A percentile compares a stretch with the other conserved stretches of the same genome.
Conservation (phyloP, 805 yeast species). For the Candida krabiensis region DNA sequence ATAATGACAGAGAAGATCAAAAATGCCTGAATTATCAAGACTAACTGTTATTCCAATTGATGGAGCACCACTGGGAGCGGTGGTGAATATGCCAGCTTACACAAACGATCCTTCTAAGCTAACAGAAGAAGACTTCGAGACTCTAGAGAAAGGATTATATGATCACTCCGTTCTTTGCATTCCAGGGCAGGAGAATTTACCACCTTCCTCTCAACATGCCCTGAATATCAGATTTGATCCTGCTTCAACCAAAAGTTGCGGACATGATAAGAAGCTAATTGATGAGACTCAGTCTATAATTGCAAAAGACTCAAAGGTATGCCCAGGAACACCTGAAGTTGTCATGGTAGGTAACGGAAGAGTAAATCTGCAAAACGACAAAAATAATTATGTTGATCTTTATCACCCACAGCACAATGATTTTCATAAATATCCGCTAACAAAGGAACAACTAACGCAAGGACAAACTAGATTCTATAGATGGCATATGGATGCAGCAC, state of each 20-base stretch:
- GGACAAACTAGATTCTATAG: constrained; percentile 78
- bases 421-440: constrained; percentile 67
- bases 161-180: constrained; percentile 70
- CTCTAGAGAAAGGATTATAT: constrained; percentile 61
- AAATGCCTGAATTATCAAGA: constrained; percentile 14
- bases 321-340: constrained; percentile 81
- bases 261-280: constrained; percentile 73
- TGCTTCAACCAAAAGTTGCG: constrained; percentile 63
- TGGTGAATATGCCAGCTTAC: constrained; percentile 59
- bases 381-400: constrained; percentile 48
- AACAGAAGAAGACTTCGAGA: constrained; percentile 60
- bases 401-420: constrained; percentile 82
- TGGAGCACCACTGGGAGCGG: constrained; percentile 64
- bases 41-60: constrained; percentile 46
- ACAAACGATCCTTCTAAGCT: constrained; percentile 71
- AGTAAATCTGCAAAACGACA: constrained; percentile 41
- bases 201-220: constrained; percentile 71
- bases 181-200: constrained; percentile 61
- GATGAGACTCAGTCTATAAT: constrained; percentile 65
- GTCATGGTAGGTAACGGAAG: constrained; percentile 83
- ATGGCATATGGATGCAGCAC: constrained; percentile 91
- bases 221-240: constrained; percentile 79
- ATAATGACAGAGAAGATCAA: too few relatives aligned
- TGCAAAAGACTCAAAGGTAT: constrained; percentile 73
- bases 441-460: constrained; percentile 56